phyloP scores from a whole-genome alignment of 345 rosid species.

The Chamaenerion angustifolium region DNA sequence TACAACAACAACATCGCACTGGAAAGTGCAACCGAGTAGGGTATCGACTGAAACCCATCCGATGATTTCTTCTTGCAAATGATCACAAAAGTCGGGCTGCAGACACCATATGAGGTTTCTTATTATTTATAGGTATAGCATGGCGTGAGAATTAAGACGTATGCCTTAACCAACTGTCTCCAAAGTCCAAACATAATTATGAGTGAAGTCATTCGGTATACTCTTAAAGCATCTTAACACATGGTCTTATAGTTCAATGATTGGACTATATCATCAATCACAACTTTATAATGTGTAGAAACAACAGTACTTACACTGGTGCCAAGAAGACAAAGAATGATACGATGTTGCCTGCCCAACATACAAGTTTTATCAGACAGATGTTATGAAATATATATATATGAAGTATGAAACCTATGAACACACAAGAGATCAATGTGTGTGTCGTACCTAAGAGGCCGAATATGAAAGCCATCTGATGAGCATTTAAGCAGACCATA shows the following conservation, averaged over 20 bases:
- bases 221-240: too few species aligned
- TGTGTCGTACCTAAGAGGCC: slow-evolving; percentile 45
- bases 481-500: slow-evolving; percentile 26
- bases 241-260: too few species aligned
- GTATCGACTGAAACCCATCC: slow-evolving; percentile 58
- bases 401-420: too few species aligned
- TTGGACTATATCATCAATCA: too few species aligned
- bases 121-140: too few species aligned
- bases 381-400: too few species aligned
- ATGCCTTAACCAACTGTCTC: too few species aligned
- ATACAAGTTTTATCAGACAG: neutral
- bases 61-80: slow-evolving; percentile 58
- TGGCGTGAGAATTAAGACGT: too few species aligned
- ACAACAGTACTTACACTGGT: slow-evolving; percentile 41
- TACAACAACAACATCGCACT: slow-evolving; percentile 56
- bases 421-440: too few species aligned
- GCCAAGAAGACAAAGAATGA: slow-evolving; percentile 60
- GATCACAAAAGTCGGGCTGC: slow-evolving; percentile 54
- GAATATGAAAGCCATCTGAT: slow-evolving; percentile 39
- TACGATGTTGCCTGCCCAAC: slow-evolving; percentile 46
- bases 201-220: too few species aligned
- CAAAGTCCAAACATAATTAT: too few species aligned
- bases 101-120: too few species aligned
- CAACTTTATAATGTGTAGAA: neutral
- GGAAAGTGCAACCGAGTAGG: slow-evolving; percentile 44